These are phyloP conservation scores for Helotiales sp. DNA, from an alignment of 2,329 filamentous ascomycete species.

Conservation along the genomic window DNA sequence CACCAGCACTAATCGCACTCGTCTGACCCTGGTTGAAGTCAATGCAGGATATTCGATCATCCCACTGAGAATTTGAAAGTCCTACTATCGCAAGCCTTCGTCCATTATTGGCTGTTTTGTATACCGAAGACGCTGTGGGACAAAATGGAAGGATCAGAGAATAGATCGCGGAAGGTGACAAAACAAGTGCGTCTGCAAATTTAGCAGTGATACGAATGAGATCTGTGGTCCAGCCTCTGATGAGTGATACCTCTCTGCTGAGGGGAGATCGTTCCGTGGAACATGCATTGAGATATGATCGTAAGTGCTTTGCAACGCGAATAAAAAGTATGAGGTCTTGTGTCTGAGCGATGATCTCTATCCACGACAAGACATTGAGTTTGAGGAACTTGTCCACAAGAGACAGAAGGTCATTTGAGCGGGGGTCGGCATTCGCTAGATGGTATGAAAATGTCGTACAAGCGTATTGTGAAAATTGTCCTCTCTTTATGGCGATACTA, in stretches of 20 bases:
- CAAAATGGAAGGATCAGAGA: slow-evolving; percentile 46
- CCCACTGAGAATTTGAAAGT: slow-evolving; percentile 35
- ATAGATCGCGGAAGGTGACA: slow-evolving; percentile 44
- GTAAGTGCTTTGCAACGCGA: slow-evolving; percentile 36
- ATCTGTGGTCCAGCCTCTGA: slow-evolving; percentile 44
- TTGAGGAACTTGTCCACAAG: slow-evolving; percentile 38
- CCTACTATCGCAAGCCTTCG: slow-evolving; percentile 34
- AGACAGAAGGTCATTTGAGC: slow-evolving; percentile 32
- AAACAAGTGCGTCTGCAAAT: slow-evolving; percentile 41
- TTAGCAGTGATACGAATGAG: slow-evolving; percentile 42
- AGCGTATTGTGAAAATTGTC: slow-evolving; percentile 38
- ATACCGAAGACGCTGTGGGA: slow-evolving; percentile 34
- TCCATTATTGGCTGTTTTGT: slow-evolving; percentile 24
- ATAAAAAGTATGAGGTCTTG: slow-evolving; percentile 36
- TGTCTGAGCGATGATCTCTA: slow-evolving; percentile 38
- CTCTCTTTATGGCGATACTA: neutral
- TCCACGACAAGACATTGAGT: slow-evolving; percentile 41
- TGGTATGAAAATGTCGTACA: slow-evolving; percentile 40
- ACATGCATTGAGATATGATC: slow-evolving; percentile 34
- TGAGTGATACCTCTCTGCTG: slow-evolving; percentile 30
- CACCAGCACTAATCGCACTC: slow-evolving; percentile 27
- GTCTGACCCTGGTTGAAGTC: slow-evolving; percentile 21
- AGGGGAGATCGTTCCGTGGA: slow-evolving; percentile 20
- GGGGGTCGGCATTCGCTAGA: slow-evolving; percentile 25
- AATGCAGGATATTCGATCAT: slow-evolving; percentile 39